phyloP scores from a whole-genome alignment of 2,329 filamentous ascomycete genomes.

The Neonectria magnoliae region DNA sequence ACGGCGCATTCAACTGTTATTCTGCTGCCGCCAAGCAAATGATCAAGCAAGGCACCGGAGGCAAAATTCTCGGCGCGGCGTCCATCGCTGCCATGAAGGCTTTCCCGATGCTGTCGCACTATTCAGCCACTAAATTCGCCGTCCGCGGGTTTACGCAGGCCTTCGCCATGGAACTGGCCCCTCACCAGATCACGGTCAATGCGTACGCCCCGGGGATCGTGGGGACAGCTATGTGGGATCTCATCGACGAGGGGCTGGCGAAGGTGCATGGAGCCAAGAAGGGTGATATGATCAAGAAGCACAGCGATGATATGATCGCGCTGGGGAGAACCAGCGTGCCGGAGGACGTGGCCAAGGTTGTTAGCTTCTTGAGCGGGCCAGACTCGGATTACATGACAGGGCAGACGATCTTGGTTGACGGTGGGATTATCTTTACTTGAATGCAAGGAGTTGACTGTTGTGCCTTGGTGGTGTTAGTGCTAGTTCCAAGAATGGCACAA shows the following conservation, averaged over 20 bases:
- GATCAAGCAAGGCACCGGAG: conserved; percentile 66
- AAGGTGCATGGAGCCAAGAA: conserved; percentile 59
- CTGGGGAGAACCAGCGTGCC: conserved; percentile 67
- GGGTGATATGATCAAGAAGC: conserved; percentile 66
- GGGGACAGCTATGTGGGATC: conserved; percentile 74
- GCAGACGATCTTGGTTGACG: conserved; percentile 71
- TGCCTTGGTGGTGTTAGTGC: background rate
- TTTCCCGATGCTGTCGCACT: conserved; percentile 68
- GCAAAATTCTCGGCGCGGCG: conserved; percentile 63
- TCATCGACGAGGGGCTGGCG: conserved; percentile 66
- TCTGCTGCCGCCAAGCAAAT: conserved; percentile 70
- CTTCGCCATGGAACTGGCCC: conserved; percentile 73
- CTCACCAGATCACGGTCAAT: conserved; percentile 73
- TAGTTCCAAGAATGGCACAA: background rate
- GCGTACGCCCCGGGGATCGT: conserved; percentile 75
- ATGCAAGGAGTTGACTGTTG: background rate
- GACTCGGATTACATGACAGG: conserved; percentile 74
- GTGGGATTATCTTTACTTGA: conserved; percentile 62
- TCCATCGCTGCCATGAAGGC: conserved; percentile 70
- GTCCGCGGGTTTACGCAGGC: conserved; percentile 73
- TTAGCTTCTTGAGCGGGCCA: conserved; percentile 68
- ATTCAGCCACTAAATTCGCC: conserved; percentile 73
- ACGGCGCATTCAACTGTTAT: conserved; percentile 73
- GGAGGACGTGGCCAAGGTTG: conserved; percentile 70
- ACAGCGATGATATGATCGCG: conserved; percentile 62